A percentile compares a stretch with the other conserved stretches of the same genome.
Evolutionary conservation across 2,329 filamentous ascomycete species (phyloP).

Genomic region (Phialophora tarda): DNA sequence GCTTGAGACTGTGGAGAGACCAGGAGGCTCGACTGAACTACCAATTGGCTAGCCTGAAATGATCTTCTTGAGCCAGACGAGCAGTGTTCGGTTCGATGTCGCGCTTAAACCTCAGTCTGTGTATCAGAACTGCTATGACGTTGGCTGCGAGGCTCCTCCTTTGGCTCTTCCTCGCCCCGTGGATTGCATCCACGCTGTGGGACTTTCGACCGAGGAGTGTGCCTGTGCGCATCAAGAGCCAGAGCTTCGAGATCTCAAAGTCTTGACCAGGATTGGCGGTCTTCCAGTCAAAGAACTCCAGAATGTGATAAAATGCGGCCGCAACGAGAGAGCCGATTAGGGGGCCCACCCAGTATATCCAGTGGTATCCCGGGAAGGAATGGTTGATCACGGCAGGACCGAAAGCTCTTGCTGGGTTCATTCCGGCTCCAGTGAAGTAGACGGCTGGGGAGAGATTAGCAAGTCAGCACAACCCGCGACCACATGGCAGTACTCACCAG

Average conservation of each 20-base stretch:
- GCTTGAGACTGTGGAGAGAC: not conserved
- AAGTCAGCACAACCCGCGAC: not conserved
- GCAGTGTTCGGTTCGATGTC: not conserved
- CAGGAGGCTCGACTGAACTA: not conserved
- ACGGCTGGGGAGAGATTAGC: constrained; percentile 44
- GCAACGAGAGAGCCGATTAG: constrained; percentile 54
- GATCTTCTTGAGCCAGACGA: not conserved
- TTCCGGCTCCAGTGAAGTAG: constrained; percentile 54
- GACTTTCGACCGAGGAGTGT: constrained; percentile 1
- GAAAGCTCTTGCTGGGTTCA: constrained; percentile 56
- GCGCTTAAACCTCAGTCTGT: not conserved
- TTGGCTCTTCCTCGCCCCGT: not conserved
- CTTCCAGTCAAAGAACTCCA: constrained; percentile 52
- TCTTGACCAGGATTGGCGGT: constrained; percentile 61
- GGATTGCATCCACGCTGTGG: not conserved
- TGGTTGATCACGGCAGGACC: constrained; percentile 54
- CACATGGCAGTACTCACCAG: constrained; percentile 43
- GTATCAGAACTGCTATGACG: not conserved
- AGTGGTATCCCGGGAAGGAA: constrained; percentile 54
- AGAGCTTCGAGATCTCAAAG: constrained; percentile 35
- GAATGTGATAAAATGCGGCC: constrained; percentile 54
- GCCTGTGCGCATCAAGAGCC: not conserved
- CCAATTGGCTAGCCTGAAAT: not conserved
- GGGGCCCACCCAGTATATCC: constrained; percentile 59
- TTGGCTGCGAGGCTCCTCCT: not conserved